phyloP scores from a whole-genome alignment of 768 basidiomycete genomes.

The Daedaleopsis sinensis region DNA sequence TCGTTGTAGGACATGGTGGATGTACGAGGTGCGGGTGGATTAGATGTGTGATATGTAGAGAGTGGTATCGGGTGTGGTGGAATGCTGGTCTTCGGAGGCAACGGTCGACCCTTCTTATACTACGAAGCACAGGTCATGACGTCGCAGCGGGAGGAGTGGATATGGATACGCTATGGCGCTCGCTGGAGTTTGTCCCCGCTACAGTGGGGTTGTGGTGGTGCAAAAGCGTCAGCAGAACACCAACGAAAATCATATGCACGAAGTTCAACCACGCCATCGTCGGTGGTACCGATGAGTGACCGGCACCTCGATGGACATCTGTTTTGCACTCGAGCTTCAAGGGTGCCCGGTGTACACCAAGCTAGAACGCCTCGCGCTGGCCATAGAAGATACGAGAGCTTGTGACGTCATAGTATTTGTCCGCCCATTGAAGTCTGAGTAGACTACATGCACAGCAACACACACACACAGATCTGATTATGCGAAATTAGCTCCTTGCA shows the following conservation, averaged over 20 bases:
- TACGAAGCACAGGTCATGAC: background rate
- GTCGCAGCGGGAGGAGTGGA: background rate
- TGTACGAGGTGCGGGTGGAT: background rate
- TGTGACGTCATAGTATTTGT: no score
- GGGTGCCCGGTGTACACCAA: no score
- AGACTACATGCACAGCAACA: no score
- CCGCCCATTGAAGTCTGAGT: no score
- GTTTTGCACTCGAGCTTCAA: no score
- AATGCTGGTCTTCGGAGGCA: background rate
- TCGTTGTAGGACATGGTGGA: constrained; percentile 27
- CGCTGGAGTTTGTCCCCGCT: background rate
- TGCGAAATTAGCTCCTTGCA: no score
- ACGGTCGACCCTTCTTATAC: background rate
- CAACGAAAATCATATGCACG: background rate
- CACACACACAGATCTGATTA: no score
- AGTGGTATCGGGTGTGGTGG: background rate
- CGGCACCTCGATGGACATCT: background rate
- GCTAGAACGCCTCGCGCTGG: no score
- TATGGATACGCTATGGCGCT: background rate
- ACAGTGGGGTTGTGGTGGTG: background rate
- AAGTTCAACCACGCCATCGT: background rate
- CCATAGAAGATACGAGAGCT: no score
- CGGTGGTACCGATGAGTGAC: background rate
- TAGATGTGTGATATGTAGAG: background rate
- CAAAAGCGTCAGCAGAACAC: background rate